These are phyloP conservation scores for Globisporangium irregulare DNA, from an alignment of 352 stramenopile genomes.

Conservation along the genomic window DNA sequence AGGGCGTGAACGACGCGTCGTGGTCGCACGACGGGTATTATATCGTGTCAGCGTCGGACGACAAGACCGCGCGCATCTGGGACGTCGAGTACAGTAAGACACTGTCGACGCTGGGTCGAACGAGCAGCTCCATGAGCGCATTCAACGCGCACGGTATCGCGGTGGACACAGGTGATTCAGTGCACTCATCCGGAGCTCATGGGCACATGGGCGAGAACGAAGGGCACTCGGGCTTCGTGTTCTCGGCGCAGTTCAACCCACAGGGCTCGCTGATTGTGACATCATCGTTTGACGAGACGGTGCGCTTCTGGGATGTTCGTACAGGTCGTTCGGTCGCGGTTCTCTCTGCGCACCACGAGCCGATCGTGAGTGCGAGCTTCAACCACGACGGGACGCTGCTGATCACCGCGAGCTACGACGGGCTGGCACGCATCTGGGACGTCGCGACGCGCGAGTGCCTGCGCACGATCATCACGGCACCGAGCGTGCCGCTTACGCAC, in stretches of 20 bases:
- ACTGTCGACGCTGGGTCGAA: slow-evolving; percentile 66
- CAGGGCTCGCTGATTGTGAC: slow-evolving; percentile 90
- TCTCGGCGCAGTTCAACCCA: slow-evolving; percentile 93
- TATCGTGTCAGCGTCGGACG: slow-evolving; percentile 93
- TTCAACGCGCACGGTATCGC: slow-evolving; percentile 25
- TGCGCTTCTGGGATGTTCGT: slow-evolving; percentile 96
- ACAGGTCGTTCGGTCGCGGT: slow-evolving; percentile 85
- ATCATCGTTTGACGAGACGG: slow-evolving; percentile 93
- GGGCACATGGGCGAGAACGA: slow-evolving; percentile 25
- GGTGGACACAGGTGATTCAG: slow-evolving; percentile 17
- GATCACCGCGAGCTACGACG: slow-evolving; percentile 76
- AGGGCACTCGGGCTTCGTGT: slow-evolving; percentile 94
- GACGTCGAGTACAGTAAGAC: slow-evolving; percentile 87
- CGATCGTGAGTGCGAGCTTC: slow-evolving; percentile 93
- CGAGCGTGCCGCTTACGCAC: slow-evolving; percentile 58
- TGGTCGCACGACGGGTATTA: slow-evolving; percentile 88
- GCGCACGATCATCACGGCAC: slow-evolving; percentile 87
- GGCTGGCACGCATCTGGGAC: slow-evolving; percentile 94
- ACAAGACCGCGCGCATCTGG: slow-evolving; percentile 94
- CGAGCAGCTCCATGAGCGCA: slow-evolving; percentile 23
- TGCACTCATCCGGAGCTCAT: slow-evolving; percentile 3
- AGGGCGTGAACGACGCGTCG: slow-evolving; percentile 92
- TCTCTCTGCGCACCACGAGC: slow-evolving; percentile 93
- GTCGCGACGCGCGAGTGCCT: slow-evolving; percentile 94
- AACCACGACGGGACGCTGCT: slow-evolving; percentile 94